Percentiles rank a stretch among this genome's conserved stretches.
Conservation (phyloP, 371 early-diverging fungal species). For the Apophysomyces sp. region DNA sequence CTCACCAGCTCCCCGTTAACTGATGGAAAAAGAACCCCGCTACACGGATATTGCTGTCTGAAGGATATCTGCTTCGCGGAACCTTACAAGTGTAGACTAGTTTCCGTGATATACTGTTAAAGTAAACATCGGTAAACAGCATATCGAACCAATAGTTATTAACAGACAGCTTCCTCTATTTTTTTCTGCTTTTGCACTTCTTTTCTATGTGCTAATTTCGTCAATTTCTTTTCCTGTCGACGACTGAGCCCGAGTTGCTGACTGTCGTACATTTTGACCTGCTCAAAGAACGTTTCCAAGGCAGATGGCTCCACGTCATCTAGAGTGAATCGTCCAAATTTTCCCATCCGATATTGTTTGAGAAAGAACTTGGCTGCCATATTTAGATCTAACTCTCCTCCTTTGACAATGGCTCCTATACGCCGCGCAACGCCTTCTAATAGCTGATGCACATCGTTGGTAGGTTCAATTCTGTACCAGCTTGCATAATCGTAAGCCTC, state of each 20-base stretch:
- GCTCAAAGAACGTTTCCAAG: constrained; percentile 53
- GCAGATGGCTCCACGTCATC: constrained; percentile 63
- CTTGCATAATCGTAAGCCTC: constrained; percentile 33
- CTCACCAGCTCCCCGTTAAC: no score
- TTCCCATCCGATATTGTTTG: constrained; percentile 73
- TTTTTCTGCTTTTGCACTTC: constrained; percentile 20
- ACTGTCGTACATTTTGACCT: constrained; percentile 23
- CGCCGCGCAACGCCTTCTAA: constrained; percentile 63
- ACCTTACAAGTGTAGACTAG: no score
- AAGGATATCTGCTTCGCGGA: no score
- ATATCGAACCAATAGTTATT: neutral
- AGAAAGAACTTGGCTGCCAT: constrained; percentile 71
- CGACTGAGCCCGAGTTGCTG: constrained; percentile 28
- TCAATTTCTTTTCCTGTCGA: constrained; percentile 53
- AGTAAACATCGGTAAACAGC: neutral
- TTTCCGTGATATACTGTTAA: no score
- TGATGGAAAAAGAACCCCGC: no score
- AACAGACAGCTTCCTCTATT: neutral
- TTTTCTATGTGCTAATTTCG: constrained; percentile 52
- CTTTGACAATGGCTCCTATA: constrained; percentile 77
- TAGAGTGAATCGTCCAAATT: constrained; percentile 68
- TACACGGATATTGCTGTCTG: no score
- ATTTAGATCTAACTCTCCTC: constrained; percentile 66
- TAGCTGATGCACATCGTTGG: constrained; percentile 66
- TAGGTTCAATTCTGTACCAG: constrained; percentile 50